Base-by-base conservation (phyloP, 2,329 filamentous ascomycete genomes). In the Huntiella moniliformis region DNA sequence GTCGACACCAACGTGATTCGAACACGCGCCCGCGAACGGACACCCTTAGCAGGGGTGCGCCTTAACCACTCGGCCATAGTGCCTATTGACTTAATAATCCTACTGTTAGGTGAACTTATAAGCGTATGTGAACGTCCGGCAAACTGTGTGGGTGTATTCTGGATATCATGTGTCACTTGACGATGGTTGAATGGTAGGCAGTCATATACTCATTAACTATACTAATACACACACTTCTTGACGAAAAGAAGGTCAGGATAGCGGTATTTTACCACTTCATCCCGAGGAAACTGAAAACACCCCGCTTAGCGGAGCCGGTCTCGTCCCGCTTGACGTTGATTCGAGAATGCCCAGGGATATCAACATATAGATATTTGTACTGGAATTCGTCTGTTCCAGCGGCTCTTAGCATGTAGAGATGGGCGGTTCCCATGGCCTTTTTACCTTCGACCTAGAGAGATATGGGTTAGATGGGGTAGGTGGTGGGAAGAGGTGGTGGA, bases 321-420 rank as follows among this genome's bases (percentile, higher is more conserved):
- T 63, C 60, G 34, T 75, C 71, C 46, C 77, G 74, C 57, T 82
- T 77, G 12, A 83, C 64, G 52, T 77, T 80, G 44, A 82, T 68
- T 49, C 76, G 66, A 46, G 69, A 65, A 42, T 78, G 71, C 0
- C 83, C 85, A 54, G 73, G 78, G 18, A 93, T 73, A 59, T 94
- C 86, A 40, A 96, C 58, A 44, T 77, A 82, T 37, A 96, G 67
- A 57, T 85, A 77, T 57, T 78, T 75, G 62, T 94, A 95, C 54
- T 82, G 72, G 57, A 77, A 86, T 36, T 84, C 77, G 43, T 67
- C 62, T 34, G 77, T 69, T 31, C 75, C 75, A 2, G 71, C 67
- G 33, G 67, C 66, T 60, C 77, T 84, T 40, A 79, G 70, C 71
- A 94, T 75, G 58, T 95, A 85, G 45, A 93, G 64, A 52, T 77